Evolutionary conservation across 352 stramenopile genomes (phyloP).

Genomic region (Globisporangium abappressorium): DNA sequence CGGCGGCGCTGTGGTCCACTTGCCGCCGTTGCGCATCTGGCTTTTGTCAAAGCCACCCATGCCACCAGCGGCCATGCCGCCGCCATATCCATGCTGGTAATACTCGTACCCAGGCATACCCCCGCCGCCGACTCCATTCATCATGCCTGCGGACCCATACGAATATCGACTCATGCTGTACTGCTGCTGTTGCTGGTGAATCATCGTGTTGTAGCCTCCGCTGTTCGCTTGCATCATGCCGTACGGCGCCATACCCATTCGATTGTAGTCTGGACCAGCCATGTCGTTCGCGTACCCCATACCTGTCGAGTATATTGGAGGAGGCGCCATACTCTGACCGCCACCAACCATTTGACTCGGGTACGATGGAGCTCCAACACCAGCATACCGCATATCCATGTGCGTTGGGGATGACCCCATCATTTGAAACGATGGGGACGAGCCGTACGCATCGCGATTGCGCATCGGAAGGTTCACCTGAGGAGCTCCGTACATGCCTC

Average conservation of each 20-base stretch:
- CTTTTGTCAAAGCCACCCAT: conserved; percentile 51
- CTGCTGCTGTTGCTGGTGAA: conserved; percentile 34
- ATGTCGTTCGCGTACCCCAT: conserved; percentile 34
- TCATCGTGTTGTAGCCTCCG: conserved; percentile 25
- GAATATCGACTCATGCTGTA: conserved; percentile 46
- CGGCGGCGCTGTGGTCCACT: conserved; percentile 64
- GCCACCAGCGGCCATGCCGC: conserved; percentile 19
- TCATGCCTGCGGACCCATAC: conserved; percentile 31
- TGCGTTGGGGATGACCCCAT: conserved; percentile 16
- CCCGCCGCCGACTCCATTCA: conserved; percentile 7
- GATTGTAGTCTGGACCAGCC: conserved; percentile 19
- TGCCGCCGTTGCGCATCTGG: conserved; percentile 45
- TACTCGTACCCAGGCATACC: conserved; percentile 45
- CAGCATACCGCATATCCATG: conserved; percentile 17
- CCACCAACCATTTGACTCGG: conserved; percentile 25
- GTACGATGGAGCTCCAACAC: conserved; percentile 3
- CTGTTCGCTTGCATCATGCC: conserved; percentile 14
- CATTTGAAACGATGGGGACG: conserved; percentile 23
- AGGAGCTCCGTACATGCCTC: conserved; percentile 21
- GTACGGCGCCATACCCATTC: conserved; percentile 28
- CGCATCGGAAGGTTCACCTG: conserved; percentile 67
- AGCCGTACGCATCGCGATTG: conserved; percentile 39
- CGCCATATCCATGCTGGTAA: conserved; percentile 22
- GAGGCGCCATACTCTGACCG: conserved; percentile 19
- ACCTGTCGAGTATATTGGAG: conserved; percentile 24